These are phyloP conservation scores for Penicillium longicatenatum DNA, from an alignment of 495 filamentous ascomycete genomes.

Conservation along the genomic window DNA sequence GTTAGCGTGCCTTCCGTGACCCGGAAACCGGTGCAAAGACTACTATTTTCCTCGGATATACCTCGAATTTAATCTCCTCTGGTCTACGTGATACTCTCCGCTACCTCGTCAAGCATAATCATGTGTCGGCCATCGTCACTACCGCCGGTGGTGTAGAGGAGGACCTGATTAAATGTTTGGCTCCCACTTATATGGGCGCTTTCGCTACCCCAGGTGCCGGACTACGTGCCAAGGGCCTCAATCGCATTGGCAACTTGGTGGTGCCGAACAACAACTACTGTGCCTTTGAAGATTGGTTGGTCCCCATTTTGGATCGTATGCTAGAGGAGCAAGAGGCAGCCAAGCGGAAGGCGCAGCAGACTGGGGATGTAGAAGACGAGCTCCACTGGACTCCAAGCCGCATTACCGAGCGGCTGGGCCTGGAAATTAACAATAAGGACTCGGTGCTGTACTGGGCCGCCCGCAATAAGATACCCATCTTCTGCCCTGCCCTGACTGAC, in stretches of 20 bases:
- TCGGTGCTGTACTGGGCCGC: constrained; percentile 94
- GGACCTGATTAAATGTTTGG: constrained; percentile 97
- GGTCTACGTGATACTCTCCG: constrained; percentile 89
- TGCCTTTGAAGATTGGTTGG: constrained; percentile 94
- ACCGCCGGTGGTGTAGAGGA: constrained; percentile 98
- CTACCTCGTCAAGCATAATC: constrained; percentile 86
- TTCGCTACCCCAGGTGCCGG: constrained; percentile 74
- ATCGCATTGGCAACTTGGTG: constrained; percentile 94
- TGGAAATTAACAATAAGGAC: constrained; percentile 86
- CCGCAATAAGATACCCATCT: constrained; percentile 91
- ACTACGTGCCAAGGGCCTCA: constrained; percentile 80
- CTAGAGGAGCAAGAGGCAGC: constrained; percentile 87
- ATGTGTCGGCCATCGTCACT: constrained; percentile 90
- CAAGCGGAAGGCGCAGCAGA: constrained; percentile 44
- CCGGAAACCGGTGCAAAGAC: constrained; percentile 71
- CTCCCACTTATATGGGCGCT: constrained; percentile 85
- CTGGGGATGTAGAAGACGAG: constrained; percentile 62
- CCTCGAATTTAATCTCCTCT: constrained; percentile 94
- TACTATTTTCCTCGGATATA: constrained; percentile 96
- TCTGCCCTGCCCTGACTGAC: constrained; percentile 94
- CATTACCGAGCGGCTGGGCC: constrained; percentile 81
- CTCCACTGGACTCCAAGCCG: constrained; percentile 89
- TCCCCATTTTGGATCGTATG: constrained; percentile 89
- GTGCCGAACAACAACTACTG: constrained; percentile 98
- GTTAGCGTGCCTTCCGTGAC: constrained; percentile 72